Base-by-base conservation (phyloP, 140 eudicot species). In the Cichorium intybus region DNA sequence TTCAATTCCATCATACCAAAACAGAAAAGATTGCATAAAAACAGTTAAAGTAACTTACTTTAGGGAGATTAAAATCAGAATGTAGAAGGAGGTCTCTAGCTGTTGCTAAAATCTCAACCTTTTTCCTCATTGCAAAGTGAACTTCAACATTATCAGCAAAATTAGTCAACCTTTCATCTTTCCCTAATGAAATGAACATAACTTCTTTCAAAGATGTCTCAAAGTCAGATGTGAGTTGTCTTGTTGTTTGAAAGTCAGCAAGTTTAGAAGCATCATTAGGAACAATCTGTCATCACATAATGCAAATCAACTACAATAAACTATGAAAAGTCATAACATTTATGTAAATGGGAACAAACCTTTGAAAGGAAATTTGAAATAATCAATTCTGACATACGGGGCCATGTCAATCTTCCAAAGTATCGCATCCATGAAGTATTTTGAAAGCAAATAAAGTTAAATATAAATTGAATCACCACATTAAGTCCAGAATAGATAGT, bases 331-430 rank as follows among this genome's bases (percentile, higher is more conserved):
- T 23, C n/a, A 31, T 28, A 24, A 43, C 1, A 52, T n/a, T 37
- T 47, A 60, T 22, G 51, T 47, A 47, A 27, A 50, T 39, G 2
- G 53, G 26, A 66, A 74, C 85, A 70, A 57, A 88, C 99, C 97
- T 93, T 86, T 45, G 97, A 81, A 60, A 93, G 87, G 66, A 93
- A 93, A 69, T 89, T 86, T 12, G 95, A 67, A 68, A 93, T 89
- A 46, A 93, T 88, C 76, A 83, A 63, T 71, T 89, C 94, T 8
- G 99, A 88, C 94, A 93, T 84, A 74, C 95, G 81, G 47, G 99
- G 97, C 99, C 99, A 88, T 51, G 97, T 88, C 75, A 93, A 78
- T 80, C 81, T 93, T 66, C 99, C 99, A 80, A 93, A 81, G 68
- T 69, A 75, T 26, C 73, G 84, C 94, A 82, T 93, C 99, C 99